Evolutionary conservation across 352 stramenopile genomes (phyloP).

Genomic region (Peronospora tabacina): DNA sequence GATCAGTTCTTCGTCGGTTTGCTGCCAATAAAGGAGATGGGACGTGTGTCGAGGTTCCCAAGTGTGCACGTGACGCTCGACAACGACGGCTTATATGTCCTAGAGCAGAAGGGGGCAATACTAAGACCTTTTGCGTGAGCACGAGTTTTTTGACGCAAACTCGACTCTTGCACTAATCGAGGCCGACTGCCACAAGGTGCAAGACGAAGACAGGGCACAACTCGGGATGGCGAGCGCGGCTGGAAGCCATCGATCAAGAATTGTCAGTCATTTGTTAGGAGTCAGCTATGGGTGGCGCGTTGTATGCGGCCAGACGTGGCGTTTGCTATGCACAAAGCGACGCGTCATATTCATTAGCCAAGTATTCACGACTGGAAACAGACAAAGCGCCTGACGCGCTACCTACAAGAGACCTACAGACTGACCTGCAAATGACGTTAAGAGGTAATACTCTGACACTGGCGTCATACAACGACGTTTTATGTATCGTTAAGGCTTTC

Average conservation of each 20-base stretch:
- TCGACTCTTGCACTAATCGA: neutral
- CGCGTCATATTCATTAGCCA: constrained; percentile 6
- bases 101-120: neutral
- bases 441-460: too few species aligned
- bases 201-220: too few species aligned
- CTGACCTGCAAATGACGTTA: too few species aligned
- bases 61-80: constrained; percentile 9
- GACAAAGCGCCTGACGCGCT: too few species aligned
- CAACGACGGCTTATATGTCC: neutral
- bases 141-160: neutral
- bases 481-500: too few species aligned
- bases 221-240: neutral
- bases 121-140: neutral
- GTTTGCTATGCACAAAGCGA: constrained; percentile 17
- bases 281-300: neutral
- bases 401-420: too few species aligned
- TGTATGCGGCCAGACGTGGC: constrained; percentile 24
- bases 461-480: too few species aligned
- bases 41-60: constrained; percentile 15
- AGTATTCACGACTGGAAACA: constrained; percentile 6
- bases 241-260: neutral
- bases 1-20: constrained; percentile 1
- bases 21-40: constrained; percentile 25
- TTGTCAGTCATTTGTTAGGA: neutral
- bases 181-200: neutral